These are phyloP conservation scores for Pythium periplocum DNA, from an alignment of 352 stramenopile genomes.

Conservation along the genomic window DNA sequence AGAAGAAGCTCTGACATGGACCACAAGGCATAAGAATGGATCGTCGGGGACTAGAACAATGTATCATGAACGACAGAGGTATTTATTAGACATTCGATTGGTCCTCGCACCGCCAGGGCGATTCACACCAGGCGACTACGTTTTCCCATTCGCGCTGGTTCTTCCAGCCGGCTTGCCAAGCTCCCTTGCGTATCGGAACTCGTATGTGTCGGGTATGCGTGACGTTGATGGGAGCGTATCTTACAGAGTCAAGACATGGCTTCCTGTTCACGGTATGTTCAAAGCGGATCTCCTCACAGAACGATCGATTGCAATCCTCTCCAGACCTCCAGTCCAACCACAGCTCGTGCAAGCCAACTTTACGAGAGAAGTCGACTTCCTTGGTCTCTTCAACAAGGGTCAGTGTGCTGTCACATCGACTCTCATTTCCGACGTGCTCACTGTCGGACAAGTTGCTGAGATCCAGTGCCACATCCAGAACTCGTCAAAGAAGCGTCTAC, in stretches of 20 bases:
- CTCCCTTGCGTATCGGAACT: too few species aligned
- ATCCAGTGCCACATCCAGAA: constrained; percentile 15
- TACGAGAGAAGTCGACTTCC: constrained; percentile 6
- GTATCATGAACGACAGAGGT: too few species aligned
- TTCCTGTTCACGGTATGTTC: constrained; percentile 6
- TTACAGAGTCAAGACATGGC: constrained; percentile 12
- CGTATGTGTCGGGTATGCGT: too few species aligned
- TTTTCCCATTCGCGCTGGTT: too few species aligned
- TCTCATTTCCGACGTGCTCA: constrained; percentile 11
- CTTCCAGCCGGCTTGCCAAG: too few species aligned
- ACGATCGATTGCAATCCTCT: constrained; percentile 3
- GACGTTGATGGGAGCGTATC: neutral
- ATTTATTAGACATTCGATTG: too few species aligned
- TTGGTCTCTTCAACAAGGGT: constrained; percentile 7
- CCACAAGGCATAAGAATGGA: too few species aligned
- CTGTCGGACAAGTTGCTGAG: constrained; percentile 9
- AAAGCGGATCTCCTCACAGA: constrained; percentile 9
- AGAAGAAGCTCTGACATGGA: too few species aligned
- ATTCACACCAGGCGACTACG: too few species aligned
- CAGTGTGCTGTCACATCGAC: constrained; percentile 9
- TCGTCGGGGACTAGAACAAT: too few species aligned
- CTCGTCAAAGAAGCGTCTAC: constrained; percentile 13
- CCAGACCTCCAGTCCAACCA: neutral
- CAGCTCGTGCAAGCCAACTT: constrained; percentile 3
- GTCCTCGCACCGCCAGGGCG: too few species aligned